phyloP scores from a whole-genome alignment of 2,329 filamentous ascomycete species.

The Rutstroemia sp. region DNA sequence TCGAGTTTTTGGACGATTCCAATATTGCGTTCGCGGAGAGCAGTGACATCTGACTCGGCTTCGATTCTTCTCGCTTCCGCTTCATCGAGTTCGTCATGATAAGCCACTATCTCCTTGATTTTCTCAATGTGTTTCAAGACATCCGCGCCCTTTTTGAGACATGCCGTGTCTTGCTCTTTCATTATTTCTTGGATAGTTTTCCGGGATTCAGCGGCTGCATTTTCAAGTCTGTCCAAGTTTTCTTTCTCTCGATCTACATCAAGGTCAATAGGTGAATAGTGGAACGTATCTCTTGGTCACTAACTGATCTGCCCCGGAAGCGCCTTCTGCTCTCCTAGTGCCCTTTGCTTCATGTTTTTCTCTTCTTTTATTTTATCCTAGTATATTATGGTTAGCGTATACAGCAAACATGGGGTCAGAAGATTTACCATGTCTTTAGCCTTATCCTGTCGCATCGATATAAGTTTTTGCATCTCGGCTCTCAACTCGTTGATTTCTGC shows the following conservation, averaged over 20 bases:
- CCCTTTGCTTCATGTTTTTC: slow-evolving; percentile 61
- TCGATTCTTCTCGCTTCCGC: slow-evolving; percentile 67
- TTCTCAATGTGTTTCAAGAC: slow-evolving; percentile 47
- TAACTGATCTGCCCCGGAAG: slow-evolving; percentile 66
- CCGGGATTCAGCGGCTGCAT: slow-evolving; percentile 32
- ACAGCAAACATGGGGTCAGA: neutral
- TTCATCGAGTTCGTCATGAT: slow-evolving; percentile 59
- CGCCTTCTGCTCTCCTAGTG: slow-evolving; percentile 54
- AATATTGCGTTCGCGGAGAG: slow-evolving; percentile 58
- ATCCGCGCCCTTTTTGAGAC: slow-evolving; percentile 48
- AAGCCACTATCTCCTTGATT: slow-evolving; percentile 53
- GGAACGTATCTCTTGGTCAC: slow-evolving; percentile 20
- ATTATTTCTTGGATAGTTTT: slow-evolving; percentile 41
- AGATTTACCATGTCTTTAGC: slow-evolving; percentile 30
- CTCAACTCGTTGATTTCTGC: slow-evolving; percentile 12
- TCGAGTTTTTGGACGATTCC: slow-evolving; percentile 49
- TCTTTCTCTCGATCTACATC: slow-evolving; percentile 32
- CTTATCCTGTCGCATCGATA: too few species aligned
- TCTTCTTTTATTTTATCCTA: slow-evolving; percentile 47
- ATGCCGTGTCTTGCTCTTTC: slow-evolving; percentile 46
- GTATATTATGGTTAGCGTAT: neutral
- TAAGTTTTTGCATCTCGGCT: slow-evolving; percentile 31
- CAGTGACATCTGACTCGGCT: slow-evolving; percentile 70
- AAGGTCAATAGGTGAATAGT: slow-evolving; percentile 16
- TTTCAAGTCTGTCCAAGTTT: slow-evolving; percentile 24